These are phyloP conservation scores for Oryza glumipatula DNA, from an alignment of 176 grass and related monocot genomes.

Conservation along the genomic window DNA sequence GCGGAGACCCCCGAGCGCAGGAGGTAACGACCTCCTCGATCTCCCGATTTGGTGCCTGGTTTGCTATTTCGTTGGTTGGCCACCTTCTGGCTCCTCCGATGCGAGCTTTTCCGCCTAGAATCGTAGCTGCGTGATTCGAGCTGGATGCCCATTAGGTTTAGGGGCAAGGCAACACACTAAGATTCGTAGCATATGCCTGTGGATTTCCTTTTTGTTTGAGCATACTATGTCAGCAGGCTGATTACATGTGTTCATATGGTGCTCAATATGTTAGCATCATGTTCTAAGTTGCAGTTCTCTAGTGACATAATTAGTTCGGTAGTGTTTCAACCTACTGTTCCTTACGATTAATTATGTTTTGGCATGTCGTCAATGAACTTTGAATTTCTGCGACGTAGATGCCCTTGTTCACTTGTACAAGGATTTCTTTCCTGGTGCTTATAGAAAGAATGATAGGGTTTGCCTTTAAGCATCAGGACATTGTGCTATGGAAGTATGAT, in stretches of 20 bases:
- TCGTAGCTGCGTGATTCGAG: background rate
- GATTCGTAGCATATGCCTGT: background rate
- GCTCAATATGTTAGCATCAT: background rate
- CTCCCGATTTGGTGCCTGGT: background rate
- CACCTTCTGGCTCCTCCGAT: background rate
- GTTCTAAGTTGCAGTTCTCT: background rate
- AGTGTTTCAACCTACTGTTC: background rate
- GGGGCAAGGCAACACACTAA: background rate
- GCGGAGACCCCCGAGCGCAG: constrained; percentile 59
- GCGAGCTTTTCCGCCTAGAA: background rate
- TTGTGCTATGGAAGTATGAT: background rate
- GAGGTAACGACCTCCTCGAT: constrained; percentile 41
- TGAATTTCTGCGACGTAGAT: background rate
- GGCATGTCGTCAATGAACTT: background rate
- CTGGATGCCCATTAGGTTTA: background rate
- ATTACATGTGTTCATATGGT: background rate
- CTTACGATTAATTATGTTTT: background rate
- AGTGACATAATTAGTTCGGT: background rate
- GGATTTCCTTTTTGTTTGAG: background rate
- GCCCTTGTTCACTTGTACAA: background rate
- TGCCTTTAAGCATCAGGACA: background rate
- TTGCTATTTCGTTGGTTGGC: background rate
- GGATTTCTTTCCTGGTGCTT: background rate
- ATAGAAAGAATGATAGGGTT: background rate
- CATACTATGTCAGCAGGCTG: background rate